Conservation (phyloP, 352 stramenopile genomes). For the Globisporangium camurandrum region DNA sequence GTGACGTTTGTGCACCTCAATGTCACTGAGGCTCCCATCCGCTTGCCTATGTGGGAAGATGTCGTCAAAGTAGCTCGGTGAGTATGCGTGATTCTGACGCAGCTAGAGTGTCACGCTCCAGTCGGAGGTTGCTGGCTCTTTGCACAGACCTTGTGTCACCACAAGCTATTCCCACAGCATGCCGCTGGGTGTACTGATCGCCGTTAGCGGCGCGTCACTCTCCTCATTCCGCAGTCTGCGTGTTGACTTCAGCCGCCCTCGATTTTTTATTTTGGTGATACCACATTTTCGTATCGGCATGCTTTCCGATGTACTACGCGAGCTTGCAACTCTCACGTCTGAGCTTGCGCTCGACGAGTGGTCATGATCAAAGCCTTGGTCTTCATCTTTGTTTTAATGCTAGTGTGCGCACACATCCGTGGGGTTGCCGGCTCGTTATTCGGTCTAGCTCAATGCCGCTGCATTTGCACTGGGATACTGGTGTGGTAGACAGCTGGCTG, state of each 20-base stretch:
- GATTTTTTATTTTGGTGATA: not conserved
- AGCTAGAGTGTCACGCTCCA: slow-evolving; percentile 13
- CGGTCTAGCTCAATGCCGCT: too few species aligned
- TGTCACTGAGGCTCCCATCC: not conserved
- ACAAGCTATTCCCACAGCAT: slow-evolving; percentile 26
- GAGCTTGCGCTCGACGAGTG: too few species aligned
- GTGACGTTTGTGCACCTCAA: not conserved
- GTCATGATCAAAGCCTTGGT: too few species aligned
- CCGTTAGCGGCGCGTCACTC: slow-evolving; percentile 16
- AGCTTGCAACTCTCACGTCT: not conserved
- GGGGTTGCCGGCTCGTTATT: too few species aligned
- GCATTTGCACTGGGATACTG: too few species aligned
- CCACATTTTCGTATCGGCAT: not conserved
- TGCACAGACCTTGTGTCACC: slow-evolving; percentile 10
- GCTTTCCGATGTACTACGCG: not conserved
- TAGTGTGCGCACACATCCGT: too few species aligned
- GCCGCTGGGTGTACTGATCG: slow-evolving; percentile 16
- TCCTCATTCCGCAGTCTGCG: not conserved
- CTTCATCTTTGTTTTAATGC: too few species aligned
- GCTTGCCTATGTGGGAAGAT: not conserved
- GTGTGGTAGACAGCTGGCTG: too few species aligned
- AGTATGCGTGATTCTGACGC: not conserved
- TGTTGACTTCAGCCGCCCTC: not conserved
- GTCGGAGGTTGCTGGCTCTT: slow-evolving; percentile 15
- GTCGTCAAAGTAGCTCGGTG: not conserved